Evolutionary conservation across 108 stramenopile genomes (phyloP), one percentile per base, ranked within the genome.

Genomic region (Skeletonema grethae): DNA sequence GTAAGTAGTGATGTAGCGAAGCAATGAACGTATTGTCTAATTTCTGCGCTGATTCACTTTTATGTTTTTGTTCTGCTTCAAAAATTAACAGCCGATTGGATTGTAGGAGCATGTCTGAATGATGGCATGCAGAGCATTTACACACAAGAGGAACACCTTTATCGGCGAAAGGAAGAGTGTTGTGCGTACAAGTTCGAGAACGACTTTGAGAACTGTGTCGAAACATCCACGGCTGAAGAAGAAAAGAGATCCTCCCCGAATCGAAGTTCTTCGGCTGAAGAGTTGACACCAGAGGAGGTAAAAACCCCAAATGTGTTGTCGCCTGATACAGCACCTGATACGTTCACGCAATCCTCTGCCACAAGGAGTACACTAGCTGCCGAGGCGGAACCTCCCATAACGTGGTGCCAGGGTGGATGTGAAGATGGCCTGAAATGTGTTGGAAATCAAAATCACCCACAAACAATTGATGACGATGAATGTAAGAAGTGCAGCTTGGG

Each of bases 401-500:
- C 79, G 5, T 73, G 58, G 50, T 80, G 79, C 28, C 28, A 58
- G 29, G 72, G 72, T 28, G 79, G 79, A 13, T 80, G 79, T 58
- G 35, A 59, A 8, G 57, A 61, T n/a, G 69, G 69, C 46, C 72
- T 73, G 13, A 39, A 57, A 64, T 80, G 79, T 46, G 79, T 73
- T 41, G 79, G 79, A 4, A 80, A 80, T 56, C 72, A 80, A 67
- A 80, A 80, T 29, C 65, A 80, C 57, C 79, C 79, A 0, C 79
- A 80, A 56, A 61, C 62, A 5, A 73, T 80, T 50, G 61, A 68
- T 57, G 79, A 80, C 58, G 68, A 70, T 7, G 41, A 41, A 15
- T 72, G 72, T 35, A 53, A 62, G 31, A 36, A 53, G 48, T 69
- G 77, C 13, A 39, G 48, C 10, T 57, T 56, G 18, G 79, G 79